phyloP scores from a whole-genome alignment of 495 filamentous ascomycete genomes.

The Xylaria intraflava region DNA sequence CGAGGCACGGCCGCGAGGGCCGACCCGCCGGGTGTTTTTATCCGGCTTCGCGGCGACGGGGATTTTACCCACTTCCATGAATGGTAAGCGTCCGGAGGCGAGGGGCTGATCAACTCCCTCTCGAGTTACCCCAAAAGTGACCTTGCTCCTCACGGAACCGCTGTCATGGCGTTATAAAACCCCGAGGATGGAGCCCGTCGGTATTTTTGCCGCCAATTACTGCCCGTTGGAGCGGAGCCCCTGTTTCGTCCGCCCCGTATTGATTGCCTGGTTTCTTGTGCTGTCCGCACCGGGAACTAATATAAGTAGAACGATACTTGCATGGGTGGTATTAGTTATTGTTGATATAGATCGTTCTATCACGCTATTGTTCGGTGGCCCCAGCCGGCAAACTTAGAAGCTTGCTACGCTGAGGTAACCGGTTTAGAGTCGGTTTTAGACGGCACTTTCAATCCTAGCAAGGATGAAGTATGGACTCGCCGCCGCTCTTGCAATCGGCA shows the following conservation, averaged over 20 bases:
- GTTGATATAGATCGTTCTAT: background rate
- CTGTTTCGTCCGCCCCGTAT: background rate
- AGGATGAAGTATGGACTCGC: background rate
- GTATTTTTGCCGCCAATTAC: constrained; percentile 10
- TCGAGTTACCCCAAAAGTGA: background rate
- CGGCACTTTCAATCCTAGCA: background rate
- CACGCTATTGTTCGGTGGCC: too few species aligned
- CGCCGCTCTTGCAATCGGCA: background rate
- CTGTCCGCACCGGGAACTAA: background rate
- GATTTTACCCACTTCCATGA: too few species aligned
- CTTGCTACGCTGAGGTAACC: background rate
- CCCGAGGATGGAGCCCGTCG: background rate
- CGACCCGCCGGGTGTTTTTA: too few species aligned
- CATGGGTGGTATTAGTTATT: background rate
- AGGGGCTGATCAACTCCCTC: background rate
- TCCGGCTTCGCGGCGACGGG: too few species aligned
- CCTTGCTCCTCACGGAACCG: background rate
- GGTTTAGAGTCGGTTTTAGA: background rate
- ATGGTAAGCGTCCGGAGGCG: too few species aligned
- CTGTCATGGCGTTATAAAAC: background rate
- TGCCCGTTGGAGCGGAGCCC: background rate
- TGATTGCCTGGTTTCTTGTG: background rate
- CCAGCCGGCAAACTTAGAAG: background rate
- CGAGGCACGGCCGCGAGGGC: too few species aligned
- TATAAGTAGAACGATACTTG: too few species aligned